Percentiles rank a stretch among this genome's conserved stretches.
Conservation (phyloP, 192 early-diverging fungal genomes). For the Coemansia biformis region DNA sequence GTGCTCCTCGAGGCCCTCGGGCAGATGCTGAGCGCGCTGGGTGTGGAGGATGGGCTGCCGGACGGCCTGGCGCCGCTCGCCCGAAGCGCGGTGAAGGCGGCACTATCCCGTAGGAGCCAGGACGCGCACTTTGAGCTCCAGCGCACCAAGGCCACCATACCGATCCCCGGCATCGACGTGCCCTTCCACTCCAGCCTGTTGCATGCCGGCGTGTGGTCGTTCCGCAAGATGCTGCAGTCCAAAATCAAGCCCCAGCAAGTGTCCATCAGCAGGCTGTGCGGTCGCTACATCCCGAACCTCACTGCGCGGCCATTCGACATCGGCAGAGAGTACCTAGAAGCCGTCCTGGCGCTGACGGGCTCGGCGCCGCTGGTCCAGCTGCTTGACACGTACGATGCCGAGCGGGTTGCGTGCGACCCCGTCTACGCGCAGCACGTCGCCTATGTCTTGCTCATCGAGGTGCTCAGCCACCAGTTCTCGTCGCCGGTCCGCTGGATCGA, state of each 20-base stretch:
- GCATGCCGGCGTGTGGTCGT: conserved; percentile 72
- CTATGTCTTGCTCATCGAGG: conserved; percentile 79
- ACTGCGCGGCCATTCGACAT: conserved; percentile 85
- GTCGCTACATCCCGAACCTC: conserved; percentile 91
- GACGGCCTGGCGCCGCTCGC: conserved; percentile 68
- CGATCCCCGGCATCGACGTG: conserved; percentile 86
- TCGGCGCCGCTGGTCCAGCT: conserved; percentile 62
- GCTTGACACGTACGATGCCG: conserved; percentile 64
- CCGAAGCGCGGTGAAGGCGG: conserved; percentile 50
- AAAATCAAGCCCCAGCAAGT: conserved; percentile 70
- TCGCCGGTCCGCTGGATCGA: conserved; percentile 96
- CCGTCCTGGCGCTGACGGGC: conserved; percentile 65
- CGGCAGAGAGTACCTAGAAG: conserved; percentile 64
- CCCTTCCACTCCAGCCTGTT: conserved; percentile 94
- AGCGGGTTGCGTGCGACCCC: conserved; percentile 56
- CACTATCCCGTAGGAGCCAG: conserved; percentile 17
- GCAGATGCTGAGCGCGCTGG: conserved; percentile 66
- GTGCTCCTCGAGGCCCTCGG: conserved; percentile 70
- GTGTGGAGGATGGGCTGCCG: conserved; percentile 50
- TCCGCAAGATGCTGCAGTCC: conserved; percentile 76
- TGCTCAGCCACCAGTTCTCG: conserved; percentile 89
- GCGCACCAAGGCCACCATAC: conserved; percentile 83
- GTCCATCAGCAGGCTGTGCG: conserved; percentile 62
- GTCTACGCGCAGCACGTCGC: conserved; percentile 70
- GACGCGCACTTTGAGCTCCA: conserved; percentile 62